Evolutionary conservation across 1,284 basidiomycete genomes (phyloP).

Genomic region (Sanghuangporus weigelae): DNA sequence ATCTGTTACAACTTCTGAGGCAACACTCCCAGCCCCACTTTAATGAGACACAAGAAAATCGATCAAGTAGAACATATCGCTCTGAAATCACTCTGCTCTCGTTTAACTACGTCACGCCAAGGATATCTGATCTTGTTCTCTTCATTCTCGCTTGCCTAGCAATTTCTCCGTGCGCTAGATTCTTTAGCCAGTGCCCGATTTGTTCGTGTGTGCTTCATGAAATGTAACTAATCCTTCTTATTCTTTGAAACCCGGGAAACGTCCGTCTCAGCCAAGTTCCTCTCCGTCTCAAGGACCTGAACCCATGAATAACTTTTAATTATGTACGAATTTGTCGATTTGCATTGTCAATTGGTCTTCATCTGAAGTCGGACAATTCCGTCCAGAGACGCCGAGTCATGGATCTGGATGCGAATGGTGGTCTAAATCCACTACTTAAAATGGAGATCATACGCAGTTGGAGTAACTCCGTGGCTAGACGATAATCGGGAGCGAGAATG

Average conservation of each 20-base stretch:
- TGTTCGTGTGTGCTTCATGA: neutral
- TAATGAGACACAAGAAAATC: neutral
- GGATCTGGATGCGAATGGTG: neutral
- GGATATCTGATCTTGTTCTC: neutral
- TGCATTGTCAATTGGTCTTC: neutral
- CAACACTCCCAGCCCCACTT: too few relatives aligned
- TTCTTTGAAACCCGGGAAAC: too few relatives aligned
- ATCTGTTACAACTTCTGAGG: neutral
- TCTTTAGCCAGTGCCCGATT: neutral
- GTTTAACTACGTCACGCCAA: neutral
- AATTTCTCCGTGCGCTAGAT: neutral
- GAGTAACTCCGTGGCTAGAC: neutral
- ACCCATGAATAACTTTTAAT: too few relatives aligned
- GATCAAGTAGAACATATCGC: neutral
- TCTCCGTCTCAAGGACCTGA: too few relatives aligned
- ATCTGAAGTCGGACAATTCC: neutral
- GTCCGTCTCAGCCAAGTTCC: too few relatives aligned
- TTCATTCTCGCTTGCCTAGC: neutral
- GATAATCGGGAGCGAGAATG: constrained; percentile 3
- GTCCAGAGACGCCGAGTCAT: neutral
- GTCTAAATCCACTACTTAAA: neutral
- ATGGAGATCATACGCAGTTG: neutral
- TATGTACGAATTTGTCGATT: too few relatives aligned
- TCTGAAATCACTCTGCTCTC: neutral
- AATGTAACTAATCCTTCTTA: neutral